These are phyloP conservation scores for Papiliotrema fonsecae DNA, from an alignment of 1,284 basidiomycete genomes.

Conservation along the genomic window DNA sequence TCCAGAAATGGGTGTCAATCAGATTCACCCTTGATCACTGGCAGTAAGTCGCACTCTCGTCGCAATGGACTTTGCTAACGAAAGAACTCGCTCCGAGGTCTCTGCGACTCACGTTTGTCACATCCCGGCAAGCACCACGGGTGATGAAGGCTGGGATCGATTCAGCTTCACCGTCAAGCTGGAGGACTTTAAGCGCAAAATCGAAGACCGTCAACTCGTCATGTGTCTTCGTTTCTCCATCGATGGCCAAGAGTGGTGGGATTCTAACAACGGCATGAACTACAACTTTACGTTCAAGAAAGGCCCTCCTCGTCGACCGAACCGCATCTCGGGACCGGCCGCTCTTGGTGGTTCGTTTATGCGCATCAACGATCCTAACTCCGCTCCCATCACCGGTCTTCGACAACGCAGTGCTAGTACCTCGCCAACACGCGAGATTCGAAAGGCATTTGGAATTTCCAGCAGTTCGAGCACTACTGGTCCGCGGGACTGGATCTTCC, in stretches of 20 bases:
- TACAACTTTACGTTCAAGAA: constrained; percentile 51
- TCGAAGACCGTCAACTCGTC: constrained; percentile 63
- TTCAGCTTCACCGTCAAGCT: constrained; percentile 59
- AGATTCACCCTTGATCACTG: constrained; percentile 56
- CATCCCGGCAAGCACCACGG: constrained; percentile 42
- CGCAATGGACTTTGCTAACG: constrained; percentile 8
- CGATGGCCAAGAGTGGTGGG: constrained; percentile 51
- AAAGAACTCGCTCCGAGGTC: constrained; percentile 53
- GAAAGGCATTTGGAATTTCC: constrained; percentile 22
- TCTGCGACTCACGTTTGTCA: constrained; percentile 47
- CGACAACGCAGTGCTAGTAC: constrained; percentile 9
- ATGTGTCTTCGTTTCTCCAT: constrained; percentile 60
- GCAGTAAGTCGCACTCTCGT: constrained; percentile 43
- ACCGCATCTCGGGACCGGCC: constrained; percentile 19
- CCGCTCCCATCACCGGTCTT: constrained; percentile 18
- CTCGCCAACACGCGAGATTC: constrained; percentile 22
- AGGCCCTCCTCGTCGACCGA: constrained; percentile 17
- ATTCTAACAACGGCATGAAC: constrained; percentile 50
- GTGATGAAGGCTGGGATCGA: constrained; percentile 50
- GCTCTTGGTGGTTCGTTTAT: constrained; percentile 12
- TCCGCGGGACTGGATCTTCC: constrained; percentile 35
- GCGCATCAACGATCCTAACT: constrained; percentile 8
- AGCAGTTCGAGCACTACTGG: background rate
- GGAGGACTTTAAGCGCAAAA: constrained; percentile 64
- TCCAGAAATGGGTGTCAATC: constrained; percentile 54